Evolutionary conservation across 495 filamentous ascomycete genomes (phyloP).

Genomic region (Penicillium samsonianum): DNA sequence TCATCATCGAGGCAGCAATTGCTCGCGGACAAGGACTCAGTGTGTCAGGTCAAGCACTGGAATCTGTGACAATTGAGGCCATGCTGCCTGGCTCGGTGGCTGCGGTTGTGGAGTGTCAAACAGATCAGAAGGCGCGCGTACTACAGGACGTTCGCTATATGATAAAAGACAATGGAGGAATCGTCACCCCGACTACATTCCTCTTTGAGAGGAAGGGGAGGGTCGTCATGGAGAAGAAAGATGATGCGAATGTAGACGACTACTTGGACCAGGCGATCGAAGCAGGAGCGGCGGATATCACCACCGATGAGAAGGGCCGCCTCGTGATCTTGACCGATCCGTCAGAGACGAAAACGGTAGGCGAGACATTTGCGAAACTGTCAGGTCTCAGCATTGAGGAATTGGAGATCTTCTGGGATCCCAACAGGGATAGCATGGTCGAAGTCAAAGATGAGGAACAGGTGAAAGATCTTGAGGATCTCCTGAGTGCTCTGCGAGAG

Average conservation of each 20-base stretch:
- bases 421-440: constrained; percentile 76
- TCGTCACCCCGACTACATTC: constrained; percentile 70
- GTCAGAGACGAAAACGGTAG: constrained; percentile 62
- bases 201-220: constrained; percentile 79
- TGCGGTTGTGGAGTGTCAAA: constrained; percentile 79
- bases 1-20: constrained; percentile 78
- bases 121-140: constrained; percentile 73
- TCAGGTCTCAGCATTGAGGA: constrained; percentile 64
- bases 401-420: constrained; percentile 81
- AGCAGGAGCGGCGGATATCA: constrained; percentile 78
- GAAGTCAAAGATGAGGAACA: constrained; percentile 50
- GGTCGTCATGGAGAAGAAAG: constrained; percentile 65
- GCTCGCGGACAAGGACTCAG: constrained; percentile 84
- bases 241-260: constrained; percentile 64
- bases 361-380: constrained; percentile 57
- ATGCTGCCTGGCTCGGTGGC: constrained; percentile 78
- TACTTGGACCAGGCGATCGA: constrained; percentile 84
- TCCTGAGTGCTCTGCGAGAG: constrained; percentile 48
- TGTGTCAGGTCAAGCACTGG: constrained; percentile 66
- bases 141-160: constrained; percentile 68
- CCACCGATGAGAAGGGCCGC: constrained; percentile 66
- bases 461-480: constrained; percentile 55
- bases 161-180: constrained; percentile 70
- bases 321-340: constrained; percentile 77
- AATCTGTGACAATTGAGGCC: constrained; percentile 76